A percentile compares a stretch with the other conserved stretches of the same genome.
phyloP scores from a whole-genome alignment of 148 eudicot species.

The Dysphania ambrosioides region DNA sequence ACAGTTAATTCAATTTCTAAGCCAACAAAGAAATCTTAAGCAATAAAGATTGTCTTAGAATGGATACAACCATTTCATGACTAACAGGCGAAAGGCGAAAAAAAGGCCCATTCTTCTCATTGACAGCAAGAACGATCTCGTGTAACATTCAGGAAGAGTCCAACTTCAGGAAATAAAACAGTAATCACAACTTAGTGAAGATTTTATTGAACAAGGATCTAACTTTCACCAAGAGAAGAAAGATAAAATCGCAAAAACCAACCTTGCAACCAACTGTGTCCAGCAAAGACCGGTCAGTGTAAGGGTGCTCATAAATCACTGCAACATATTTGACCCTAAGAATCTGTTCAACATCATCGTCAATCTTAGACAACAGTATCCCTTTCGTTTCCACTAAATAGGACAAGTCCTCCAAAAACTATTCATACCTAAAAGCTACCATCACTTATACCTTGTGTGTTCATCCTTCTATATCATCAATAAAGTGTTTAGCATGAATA shows the following conservation, averaged over 20 bases:
- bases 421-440: slow-evolving; percentile 68
- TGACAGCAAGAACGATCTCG: too few relatives aligned
- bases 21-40: too few relatives aligned
- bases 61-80: too few relatives aligned
- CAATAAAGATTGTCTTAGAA: too few relatives aligned
- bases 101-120: too few relatives aligned
- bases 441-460: slow-evolving; percentile 81
- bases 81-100: too few relatives aligned
- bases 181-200: neutral
- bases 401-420: slow-evolving; percentile 58
- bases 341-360: slow-evolving; percentile 90
- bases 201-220: neutral
- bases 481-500: slow-evolving; percentile 95
- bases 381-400: slow-evolving; percentile 71
- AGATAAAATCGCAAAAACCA: slow-evolving; percentile 5
- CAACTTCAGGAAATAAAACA: neutral
- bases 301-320: slow-evolving; percentile 81
- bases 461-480: slow-evolving; percentile 96
- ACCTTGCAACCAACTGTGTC: slow-evolving; percentile 90
- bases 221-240: too few relatives aligned
- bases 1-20: too few relatives aligned
- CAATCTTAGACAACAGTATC: slow-evolving; percentile 73
- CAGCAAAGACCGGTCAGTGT: slow-evolving; percentile 67
- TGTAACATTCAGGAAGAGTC: too few relatives aligned
- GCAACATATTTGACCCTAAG: slow-evolving; percentile 85